These are phyloP conservation scores for Fusarium transvaalense DNA, from an alignment of 2,329 filamentous ascomycete species.

Conservation along the genomic window DNA sequence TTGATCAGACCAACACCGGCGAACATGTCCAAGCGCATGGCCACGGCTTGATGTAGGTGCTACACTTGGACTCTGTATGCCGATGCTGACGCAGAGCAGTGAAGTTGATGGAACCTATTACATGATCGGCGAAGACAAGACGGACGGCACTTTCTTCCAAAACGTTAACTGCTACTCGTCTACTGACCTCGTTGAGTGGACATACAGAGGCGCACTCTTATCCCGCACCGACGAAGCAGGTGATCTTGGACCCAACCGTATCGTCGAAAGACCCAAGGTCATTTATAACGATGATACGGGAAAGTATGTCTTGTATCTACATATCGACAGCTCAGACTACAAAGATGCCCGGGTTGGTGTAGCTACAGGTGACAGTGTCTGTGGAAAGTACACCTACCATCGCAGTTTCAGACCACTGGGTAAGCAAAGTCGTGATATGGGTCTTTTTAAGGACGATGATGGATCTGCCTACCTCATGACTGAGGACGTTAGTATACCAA, in stretches of 20 bases:
- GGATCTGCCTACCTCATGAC: slow-evolving; percentile 71
- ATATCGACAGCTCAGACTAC: slow-evolving; percentile 73
- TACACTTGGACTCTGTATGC: accelerated
- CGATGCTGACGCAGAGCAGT: not conserved
- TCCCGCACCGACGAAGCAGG: slow-evolving; percentile 59
- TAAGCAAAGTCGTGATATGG: slow-evolving; percentile 66
- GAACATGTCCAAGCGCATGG: slow-evolving; percentile 76
- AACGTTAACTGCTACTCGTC: slow-evolving; percentile 77
- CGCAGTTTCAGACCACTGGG: slow-evolving; percentile 54
- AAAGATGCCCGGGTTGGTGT: slow-evolving; percentile 74
- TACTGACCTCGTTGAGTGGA: slow-evolving; percentile 73
- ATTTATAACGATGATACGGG: slow-evolving; percentile 73
- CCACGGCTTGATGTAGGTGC: slow-evolving; percentile 67
- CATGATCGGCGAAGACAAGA: slow-evolving; percentile 78
- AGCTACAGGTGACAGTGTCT: slow-evolving; percentile 69
- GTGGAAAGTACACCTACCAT: slow-evolving; percentile 65
- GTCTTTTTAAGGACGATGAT: slow-evolving; percentile 72
- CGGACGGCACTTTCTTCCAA: slow-evolving; percentile 70
- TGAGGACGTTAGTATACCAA: slow-evolving; percentile 64
- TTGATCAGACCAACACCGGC: slow-evolving; percentile 56
- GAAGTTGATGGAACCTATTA: slow-evolving; percentile 69
- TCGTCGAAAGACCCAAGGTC: slow-evolving; percentile 77
- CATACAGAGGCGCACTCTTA: slow-evolving; percentile 69
- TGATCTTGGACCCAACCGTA: slow-evolving; percentile 71
- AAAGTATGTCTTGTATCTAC: slow-evolving; percentile 77